phyloP scores from a whole-genome alignment of 768 basidiomycete genomes.

The Boletus fagicola region DNA sequence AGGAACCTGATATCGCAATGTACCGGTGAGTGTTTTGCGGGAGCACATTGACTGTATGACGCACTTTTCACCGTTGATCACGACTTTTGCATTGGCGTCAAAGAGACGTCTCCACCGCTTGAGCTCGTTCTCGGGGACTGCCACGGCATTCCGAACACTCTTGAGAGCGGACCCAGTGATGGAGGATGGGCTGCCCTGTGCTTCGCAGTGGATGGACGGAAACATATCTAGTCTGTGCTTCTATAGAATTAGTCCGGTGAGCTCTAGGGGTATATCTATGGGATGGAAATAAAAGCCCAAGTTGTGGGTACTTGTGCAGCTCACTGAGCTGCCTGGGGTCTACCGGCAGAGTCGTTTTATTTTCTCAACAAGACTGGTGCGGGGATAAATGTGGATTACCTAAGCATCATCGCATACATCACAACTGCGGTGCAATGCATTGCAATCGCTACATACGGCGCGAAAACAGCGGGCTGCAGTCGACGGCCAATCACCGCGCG shows the following conservation, averaged over 20 bases:
- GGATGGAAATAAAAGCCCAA: conserved; percentile 14
- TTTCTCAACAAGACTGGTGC: conserved; percentile 2
- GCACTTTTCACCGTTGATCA: conserved; percentile 79
- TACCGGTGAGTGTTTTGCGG: conserved; percentile 18
- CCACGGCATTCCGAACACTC: conserved; percentile 64
- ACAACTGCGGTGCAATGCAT: neutral
- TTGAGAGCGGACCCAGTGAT: conserved; percentile 55
- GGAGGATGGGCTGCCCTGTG: conserved; percentile 39
- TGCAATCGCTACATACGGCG: neutral
- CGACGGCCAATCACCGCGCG: conserved; percentile 11
- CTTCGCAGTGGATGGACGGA: conserved; percentile 51
- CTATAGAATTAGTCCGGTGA: conserved; percentile 32
- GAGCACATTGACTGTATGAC: conserved; percentile 29
- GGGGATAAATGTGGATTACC: conserved; percentile 36
- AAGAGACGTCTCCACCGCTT: conserved; percentile 88
- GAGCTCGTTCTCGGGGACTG: conserved; percentile 77
- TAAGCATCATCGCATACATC: conserved; percentile 35
- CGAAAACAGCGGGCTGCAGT: neutral
- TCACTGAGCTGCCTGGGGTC: conserved; percentile 11
- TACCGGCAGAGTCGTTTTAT: conserved; percentile 10
- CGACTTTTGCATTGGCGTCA: conserved; percentile 74
- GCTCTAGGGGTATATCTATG: conserved; percentile 37
- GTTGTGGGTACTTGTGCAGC: conserved; percentile 18
- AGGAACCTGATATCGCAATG: conserved; percentile 60
- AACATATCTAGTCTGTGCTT: conserved; percentile 34